A percentile compares a stretch with the other conserved stretches of the same genome.
Evolutionary conservation across 2,329 filamentous ascomycete species (phyloP).

Genomic region (Hypoxylon rubiginosum): DNA sequence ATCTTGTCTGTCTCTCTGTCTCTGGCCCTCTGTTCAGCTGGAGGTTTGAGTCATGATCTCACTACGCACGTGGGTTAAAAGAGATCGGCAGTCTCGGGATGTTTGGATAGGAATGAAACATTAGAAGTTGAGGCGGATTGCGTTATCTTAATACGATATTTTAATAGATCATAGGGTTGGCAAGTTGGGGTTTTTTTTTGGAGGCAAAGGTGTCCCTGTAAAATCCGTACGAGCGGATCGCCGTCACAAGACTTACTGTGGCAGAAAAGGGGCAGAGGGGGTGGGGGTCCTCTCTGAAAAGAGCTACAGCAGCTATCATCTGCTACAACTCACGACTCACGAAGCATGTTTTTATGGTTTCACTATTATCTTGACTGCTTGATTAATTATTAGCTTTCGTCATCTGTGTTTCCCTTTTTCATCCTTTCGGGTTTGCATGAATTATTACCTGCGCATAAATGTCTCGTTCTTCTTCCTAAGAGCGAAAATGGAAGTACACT

Average conservation of each 20-base stretch:
- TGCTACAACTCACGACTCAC: neutral
- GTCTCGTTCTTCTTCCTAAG: too few relatives aligned
- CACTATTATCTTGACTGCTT: constrained; percentile 1
- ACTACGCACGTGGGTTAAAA: constrained; percentile 24
- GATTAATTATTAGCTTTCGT: neutral
- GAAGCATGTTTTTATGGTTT: neutral
- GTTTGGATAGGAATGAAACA: constrained; percentile 27
- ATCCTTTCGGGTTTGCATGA: constrained; percentile 13
- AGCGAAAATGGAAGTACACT: constrained; percentile 21
- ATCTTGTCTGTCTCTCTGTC: neutral
- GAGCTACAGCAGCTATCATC: neutral
- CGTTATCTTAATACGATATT: constrained; percentile 38
- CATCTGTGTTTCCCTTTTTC: neutral
- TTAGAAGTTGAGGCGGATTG: constrained; percentile 35
- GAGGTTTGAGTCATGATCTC: constrained; percentile 37
- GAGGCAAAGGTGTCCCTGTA: constrained; percentile 27
- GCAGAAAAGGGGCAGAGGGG: neutral
- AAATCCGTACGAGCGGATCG: constrained; percentile 21
- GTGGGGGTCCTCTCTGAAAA: neutral
- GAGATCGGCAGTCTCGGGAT: constrained; percentile 39
- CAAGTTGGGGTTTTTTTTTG: constrained; percentile 9
- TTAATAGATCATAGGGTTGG: constrained; percentile 26
- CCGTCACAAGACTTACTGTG: constrained; percentile 3
- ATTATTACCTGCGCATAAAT: constrained; percentile 18
- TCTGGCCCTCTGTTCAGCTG: constrained; percentile 8